These are phyloP conservation scores for Ganoderma lingzhi DNA, from an alignment of 1,284 basidiomycete genomes.

Conservation along the genomic window DNA sequence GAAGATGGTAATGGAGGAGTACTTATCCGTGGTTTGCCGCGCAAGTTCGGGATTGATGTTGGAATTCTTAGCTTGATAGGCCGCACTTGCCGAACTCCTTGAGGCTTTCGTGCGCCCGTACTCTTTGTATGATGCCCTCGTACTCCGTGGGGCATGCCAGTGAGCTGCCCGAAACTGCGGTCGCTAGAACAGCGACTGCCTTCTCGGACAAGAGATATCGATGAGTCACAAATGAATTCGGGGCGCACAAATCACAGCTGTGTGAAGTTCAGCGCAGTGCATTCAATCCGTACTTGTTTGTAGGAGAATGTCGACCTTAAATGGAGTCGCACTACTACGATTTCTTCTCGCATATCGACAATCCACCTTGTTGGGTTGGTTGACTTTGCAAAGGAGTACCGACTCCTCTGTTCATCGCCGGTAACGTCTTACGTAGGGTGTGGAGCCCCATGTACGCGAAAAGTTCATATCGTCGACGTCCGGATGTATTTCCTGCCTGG, in stretches of 20 bases:
- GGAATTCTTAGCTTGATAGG: too few species aligned
- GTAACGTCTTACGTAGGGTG: not conserved
- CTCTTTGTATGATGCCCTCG: too few species aligned
- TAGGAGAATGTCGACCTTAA: not conserved
- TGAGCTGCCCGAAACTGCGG: not conserved
- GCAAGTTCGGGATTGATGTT: too few species aligned
- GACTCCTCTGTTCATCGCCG: not conserved
- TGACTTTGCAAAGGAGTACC: not conserved
- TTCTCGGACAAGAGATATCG: too few species aligned
- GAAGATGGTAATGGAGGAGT: too few species aligned
- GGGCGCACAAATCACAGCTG: not conserved
- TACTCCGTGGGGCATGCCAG: not conserved
- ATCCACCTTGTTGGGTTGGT: not conserved
- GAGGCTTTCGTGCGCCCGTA: too few species aligned
- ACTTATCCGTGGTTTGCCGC: too few species aligned
- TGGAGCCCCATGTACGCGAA: not conserved
- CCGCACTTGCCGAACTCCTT: too few species aligned
- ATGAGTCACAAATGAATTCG: too few species aligned
- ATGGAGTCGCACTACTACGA: not conserved
- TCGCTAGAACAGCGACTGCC: too few species aligned
- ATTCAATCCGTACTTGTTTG: not conserved
- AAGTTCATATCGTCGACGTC: not conserved
- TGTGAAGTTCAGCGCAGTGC: too few species aligned
- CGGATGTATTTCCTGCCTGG: not conserved
- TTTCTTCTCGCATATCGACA: not conserved